phyloP scores from a whole-genome alignment of 345 rosid genomes.

The Aegle marmelos region DNA sequence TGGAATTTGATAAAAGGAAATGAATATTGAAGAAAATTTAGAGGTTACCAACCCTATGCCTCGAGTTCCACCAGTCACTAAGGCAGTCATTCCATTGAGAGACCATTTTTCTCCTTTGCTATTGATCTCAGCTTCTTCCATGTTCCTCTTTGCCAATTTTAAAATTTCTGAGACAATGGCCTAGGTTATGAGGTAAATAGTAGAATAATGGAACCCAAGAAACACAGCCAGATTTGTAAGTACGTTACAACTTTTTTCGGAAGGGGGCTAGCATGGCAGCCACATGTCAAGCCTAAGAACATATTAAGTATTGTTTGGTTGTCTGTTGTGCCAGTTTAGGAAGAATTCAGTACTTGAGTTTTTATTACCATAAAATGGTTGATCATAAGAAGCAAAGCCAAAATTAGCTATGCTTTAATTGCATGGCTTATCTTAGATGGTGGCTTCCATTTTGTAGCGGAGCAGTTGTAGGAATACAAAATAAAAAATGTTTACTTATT shows the following conservation, averaged over 20 bases:
- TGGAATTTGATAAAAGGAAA: neutral
- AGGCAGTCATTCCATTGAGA: constrained; percentile 24
- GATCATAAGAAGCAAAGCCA: too few species aligned
- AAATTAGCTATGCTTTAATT: too few species aligned
- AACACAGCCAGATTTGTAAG: neutral
- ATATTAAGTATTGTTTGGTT: neutral
- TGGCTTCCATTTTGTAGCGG: too few species aligned
- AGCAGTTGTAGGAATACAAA: too few species aligned
- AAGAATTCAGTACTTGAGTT: neutral
- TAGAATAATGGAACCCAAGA: neutral
- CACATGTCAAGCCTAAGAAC: neutral
- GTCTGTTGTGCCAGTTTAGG: neutral
- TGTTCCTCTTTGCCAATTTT: neutral
- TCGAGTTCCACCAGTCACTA: constrained; percentile 31
- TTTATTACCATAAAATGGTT: too few species aligned
- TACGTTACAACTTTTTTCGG: neutral
- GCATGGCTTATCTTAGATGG: too few species aligned
- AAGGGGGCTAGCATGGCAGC: neutral
- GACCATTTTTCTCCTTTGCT: constrained; percentile 19
- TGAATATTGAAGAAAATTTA: neutral
- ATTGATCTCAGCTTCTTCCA: neutral
- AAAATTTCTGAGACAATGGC: neutral
- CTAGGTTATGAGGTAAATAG: neutral
- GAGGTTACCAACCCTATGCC: constrained; percentile 19
- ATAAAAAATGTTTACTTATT: too few species aligned